These are phyloP conservation scores for Phlebiopsis flavidoalba DNA, from an alignment of 768 basidiomycete genomes.

Conservation along the genomic window DNA sequence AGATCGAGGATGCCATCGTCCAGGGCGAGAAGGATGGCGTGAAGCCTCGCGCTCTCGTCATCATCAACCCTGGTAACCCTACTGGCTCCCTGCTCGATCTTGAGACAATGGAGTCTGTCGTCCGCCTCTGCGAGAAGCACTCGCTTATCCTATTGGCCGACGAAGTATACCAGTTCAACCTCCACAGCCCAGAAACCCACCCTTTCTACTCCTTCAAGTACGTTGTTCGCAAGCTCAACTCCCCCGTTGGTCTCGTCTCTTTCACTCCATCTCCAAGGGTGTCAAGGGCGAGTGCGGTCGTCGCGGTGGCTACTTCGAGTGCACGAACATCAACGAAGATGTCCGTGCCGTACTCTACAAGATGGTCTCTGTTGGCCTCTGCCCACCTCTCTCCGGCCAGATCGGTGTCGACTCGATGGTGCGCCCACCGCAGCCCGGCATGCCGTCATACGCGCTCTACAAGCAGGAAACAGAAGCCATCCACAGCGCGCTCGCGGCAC, in stretches of 20 bases:
- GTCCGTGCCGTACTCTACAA: slow-evolving; percentile 90
- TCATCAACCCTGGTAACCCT: slow-evolving; percentile 99
- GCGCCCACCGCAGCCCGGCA: slow-evolving; percentile 77
- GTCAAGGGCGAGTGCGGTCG: slow-evolving; percentile 95
- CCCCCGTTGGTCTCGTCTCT: slow-evolving; percentile 80
- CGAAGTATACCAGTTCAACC: slow-evolving; percentile 97
- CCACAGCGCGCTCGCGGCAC: slow-evolving; percentile 65
- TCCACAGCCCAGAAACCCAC: slow-evolving; percentile 62
- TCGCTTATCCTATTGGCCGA: slow-evolving; percentile 89
- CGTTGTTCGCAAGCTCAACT: slow-evolving; percentile 60
- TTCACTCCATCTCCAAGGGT: slow-evolving; percentile 98
- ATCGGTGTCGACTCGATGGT: slow-evolving; percentile 88
- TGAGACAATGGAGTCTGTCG: slow-evolving; percentile 65
- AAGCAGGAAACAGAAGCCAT: slow-evolving; percentile 78
- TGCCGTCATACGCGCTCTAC: slow-evolving; percentile 75
- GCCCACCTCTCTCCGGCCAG: slow-evolving; percentile 88
- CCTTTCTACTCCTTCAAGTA: slow-evolving; percentile 95
- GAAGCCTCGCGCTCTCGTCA: slow-evolving; percentile 77
- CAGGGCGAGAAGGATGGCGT: slow-evolving; percentile 59
- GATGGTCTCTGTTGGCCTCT: slow-evolving; percentile 88
- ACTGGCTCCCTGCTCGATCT: slow-evolving; percentile 82
- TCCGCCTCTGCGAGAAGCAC: slow-evolving; percentile 82
- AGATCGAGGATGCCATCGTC: slow-evolving; percentile 62
- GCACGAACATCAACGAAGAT: slow-evolving; percentile 72
- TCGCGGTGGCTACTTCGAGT: slow-evolving; percentile 96